A percentile compares a stretch with the other conserved stretches of the same genome.
phyloP scores from a whole-genome alignment of 2,329 filamentous ascomycete species.

The Beauveria bassiana region DNA sequence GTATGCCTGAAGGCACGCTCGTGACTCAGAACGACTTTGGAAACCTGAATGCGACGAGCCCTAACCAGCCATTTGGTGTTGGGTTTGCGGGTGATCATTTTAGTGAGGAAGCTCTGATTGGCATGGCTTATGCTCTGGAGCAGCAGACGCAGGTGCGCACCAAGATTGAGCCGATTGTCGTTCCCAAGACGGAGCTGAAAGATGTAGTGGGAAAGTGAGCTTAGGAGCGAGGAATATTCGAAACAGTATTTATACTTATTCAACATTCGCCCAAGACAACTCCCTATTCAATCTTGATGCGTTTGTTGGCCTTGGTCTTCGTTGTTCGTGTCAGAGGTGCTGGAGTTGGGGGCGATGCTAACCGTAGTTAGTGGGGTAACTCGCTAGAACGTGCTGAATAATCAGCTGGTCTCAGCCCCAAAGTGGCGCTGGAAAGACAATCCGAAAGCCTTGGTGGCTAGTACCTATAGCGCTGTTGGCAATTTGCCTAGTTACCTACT shows the following conservation, averaged over 20 bases:
- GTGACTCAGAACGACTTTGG: conserved; percentile 38
- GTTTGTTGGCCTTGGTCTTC: too few species aligned
- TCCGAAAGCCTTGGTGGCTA: not conserved
- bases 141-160: conserved; percentile 38
- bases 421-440: too few species aligned
- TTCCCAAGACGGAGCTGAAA: conserved; percentile 24
- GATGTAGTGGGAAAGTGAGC: conserved; percentile 16
- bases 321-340: too few species aligned
- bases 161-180: conserved; percentile 21
- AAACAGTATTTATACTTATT: not conserved
- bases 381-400: conserved; percentile 1
- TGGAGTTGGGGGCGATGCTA: too few species aligned
- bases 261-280: too few species aligned
- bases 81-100: conserved; percentile 53
- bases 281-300: not conserved
- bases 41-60: conserved; percentile 42
- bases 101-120: conserved; percentile 53
- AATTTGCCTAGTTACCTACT: too few species aligned
- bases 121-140: conserved; percentile 62
- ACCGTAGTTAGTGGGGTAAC: not conserved
- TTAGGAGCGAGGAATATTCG: not conserved
- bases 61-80: conserved; percentile 54
- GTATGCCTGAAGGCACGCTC: conserved; percentile 42
- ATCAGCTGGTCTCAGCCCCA: not conserved
- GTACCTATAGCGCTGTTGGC: not conserved